A percentile compares a stretch with the other conserved stretches of the same genome.
Evolutionary conservation across 179 eudicot genomes (phyloP).

Genomic region (Silene coronaria): DNA sequence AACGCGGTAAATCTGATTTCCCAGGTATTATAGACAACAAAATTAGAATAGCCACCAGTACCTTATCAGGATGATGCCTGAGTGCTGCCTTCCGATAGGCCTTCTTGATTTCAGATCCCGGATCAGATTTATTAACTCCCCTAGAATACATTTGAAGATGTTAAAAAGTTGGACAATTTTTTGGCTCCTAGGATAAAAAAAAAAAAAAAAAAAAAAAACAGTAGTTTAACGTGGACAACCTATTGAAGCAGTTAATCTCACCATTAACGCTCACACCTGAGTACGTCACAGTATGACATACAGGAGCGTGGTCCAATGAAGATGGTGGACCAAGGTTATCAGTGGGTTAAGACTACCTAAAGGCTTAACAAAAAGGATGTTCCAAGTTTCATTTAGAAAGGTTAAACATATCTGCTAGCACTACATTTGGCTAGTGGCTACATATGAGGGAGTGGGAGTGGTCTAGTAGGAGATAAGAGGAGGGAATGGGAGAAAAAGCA

Average conservation of each 20-base stretch:
- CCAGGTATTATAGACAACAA: neutral
- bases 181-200: neutral
- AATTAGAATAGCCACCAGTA: constrained; percentile 22
- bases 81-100: constrained; percentile 88
- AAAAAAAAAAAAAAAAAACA: neutral
- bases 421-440: neutral
- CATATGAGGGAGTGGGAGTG: neutral
- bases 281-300: neutral
- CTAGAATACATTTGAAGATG: constrained; percentile 35
- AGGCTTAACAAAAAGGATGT: neutral
- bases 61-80: constrained; percentile 94
- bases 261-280: neutral
- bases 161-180: neutral
- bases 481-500: neutral
- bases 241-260: neutral
- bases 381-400: neutral
- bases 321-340: neutral
- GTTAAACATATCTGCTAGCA: neutral
- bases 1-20: neutral
- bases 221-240: neutral
- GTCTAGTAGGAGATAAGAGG: neutral
- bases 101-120: constrained; percentile 68
- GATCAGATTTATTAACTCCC: constrained; percentile 61
- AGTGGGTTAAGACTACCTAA: neutral
- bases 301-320: neutral